Percentiles rank a stretch among this genome's conserved stretches.
Conservation (phyloP, 495 filamentous ascomycete genomes). For the Penicillium lividum region DNA sequence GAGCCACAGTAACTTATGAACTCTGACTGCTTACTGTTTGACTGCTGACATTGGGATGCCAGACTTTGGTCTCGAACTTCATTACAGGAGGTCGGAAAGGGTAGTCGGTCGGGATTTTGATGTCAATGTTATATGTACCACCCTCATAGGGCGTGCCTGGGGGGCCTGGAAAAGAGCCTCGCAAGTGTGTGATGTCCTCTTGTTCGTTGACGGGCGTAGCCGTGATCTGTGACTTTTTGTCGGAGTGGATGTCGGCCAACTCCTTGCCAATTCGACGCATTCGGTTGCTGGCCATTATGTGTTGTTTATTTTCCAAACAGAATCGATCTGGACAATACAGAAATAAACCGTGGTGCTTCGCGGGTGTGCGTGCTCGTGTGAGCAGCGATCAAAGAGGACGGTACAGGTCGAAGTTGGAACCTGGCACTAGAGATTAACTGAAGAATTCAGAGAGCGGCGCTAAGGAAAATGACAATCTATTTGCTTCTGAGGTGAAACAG, state of each 20-base stretch:
- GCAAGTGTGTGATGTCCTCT: constrained; percentile 80
- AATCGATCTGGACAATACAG: not conserved
- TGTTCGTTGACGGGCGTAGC: constrained; percentile 62
- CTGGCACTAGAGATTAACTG: not conserved
- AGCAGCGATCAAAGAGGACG: not conserved
- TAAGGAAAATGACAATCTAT: not conserved
- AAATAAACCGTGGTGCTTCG: not conserved
- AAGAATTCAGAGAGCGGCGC: not conserved
- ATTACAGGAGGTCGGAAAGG: constrained; percentile 91
- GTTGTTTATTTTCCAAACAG: not conserved
- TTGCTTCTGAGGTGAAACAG: constrained; percentile 1
- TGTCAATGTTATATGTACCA: constrained; percentile 79
- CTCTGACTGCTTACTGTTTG: constrained; percentile 70
- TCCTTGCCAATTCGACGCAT: constrained; percentile 88
- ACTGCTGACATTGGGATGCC: constrained; percentile 97
- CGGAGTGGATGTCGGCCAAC: constrained; percentile 79
- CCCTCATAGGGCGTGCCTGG: constrained; percentile 94
- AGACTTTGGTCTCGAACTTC: constrained; percentile 93
- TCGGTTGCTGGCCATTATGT: constrained; percentile 73
- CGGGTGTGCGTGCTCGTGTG: not conserved
- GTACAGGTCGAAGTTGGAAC: not conserved
- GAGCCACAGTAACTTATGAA: not conserved
- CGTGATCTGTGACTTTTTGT: constrained; percentile 71
- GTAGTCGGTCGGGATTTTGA: constrained; percentile 84
- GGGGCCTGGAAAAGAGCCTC: constrained; percentile 81